These are phyloP conservation scores for Paragyromitra xinjiangensis DNA, from an alignment of 495 filamentous ascomycete species.

Conservation along the genomic window DNA sequence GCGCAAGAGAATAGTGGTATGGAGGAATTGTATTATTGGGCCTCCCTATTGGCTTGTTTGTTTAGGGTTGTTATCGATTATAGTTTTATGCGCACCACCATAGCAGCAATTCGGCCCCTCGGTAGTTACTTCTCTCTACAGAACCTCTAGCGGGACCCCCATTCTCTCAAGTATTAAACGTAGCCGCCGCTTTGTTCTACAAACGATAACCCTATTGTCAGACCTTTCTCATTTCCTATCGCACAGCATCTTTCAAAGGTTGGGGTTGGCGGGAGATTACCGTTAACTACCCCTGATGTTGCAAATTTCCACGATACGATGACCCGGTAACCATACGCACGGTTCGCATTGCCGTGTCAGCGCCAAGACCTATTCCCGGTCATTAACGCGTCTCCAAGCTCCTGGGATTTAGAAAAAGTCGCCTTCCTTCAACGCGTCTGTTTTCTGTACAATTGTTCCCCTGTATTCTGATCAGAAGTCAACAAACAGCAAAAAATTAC, in stretches of 20 bases:
- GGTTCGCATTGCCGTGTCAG: conserved; percentile 15
- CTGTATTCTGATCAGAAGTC: conserved; percentile 13
- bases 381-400: conserved; percentile 44
- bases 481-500: conserved; percentile 25
- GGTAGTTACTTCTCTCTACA: too few relatives aligned
- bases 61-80: background rate
- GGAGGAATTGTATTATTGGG: background rate
- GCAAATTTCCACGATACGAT: background rate
- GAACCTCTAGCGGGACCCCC: background rate
- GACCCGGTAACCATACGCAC: conserved; percentile 23
- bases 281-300: background rate
- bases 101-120: background rate
- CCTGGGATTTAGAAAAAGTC: conserved; percentile 25
- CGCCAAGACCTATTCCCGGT: conserved; percentile 21
- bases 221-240: too few relatives aligned
- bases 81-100: background rate
- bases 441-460: conserved; percentile 1
- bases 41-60: background rate
- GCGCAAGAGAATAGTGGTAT: background rate
- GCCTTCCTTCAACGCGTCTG: conserved; percentile 34
- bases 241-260: background rate
- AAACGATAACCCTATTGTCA: background rate
- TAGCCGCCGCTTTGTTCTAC: background rate
- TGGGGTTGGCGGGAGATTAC: background rate
- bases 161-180: background rate